phyloP scores from a whole-genome alignment of 1,139 yeast species.

The Scheffersomyces illinoinensis region DNA sequence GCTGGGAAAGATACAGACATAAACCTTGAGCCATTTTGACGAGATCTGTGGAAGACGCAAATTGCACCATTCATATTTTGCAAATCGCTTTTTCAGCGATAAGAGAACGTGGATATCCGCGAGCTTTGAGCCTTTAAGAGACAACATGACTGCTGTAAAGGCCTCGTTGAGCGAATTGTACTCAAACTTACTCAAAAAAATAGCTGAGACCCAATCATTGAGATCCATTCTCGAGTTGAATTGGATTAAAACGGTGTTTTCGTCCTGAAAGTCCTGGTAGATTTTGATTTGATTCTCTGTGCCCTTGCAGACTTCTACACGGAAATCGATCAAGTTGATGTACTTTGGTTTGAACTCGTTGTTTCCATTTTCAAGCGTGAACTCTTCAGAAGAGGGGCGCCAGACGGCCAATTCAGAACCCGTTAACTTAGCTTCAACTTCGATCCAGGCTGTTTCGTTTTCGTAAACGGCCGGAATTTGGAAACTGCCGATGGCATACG shows the following conservation, averaged over 20 bases:
- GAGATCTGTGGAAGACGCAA: slow-evolving; percentile 56
- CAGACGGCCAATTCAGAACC: slow-evolving; percentile 56
- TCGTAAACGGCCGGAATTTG: slow-evolving; percentile 21
- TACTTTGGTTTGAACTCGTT: slow-evolving; percentile 47
- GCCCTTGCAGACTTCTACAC: slow-evolving; percentile 22
- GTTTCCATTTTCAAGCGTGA: slow-evolving; percentile 20
- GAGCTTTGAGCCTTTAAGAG: slow-evolving; percentile 54
- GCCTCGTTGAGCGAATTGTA: slow-evolving; percentile 53
- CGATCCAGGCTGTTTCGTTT: slow-evolving; percentile 29
- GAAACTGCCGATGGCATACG: slow-evolving; percentile 37
- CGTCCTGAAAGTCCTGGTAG: slow-evolving; percentile 39
- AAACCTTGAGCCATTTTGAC: slow-evolving; percentile 56
- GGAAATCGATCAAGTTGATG: slow-evolving; percentile 51
- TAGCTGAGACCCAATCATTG: slow-evolving; percentile 46
- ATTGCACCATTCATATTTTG: slow-evolving; percentile 57
- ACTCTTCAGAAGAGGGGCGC: slow-evolving; percentile 33
- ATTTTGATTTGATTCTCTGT: slow-evolving; percentile 29
- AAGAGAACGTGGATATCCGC: slow-evolving; percentile 56
- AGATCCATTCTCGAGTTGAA: slow-evolving; percentile 35
- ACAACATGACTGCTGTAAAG: slow-evolving; percentile 55
- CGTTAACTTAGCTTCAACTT: slow-evolving; percentile 46
- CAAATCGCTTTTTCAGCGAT: slow-evolving; percentile 45
- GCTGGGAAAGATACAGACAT: slow-evolving; percentile 45
- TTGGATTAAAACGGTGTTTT: slow-evolving; percentile 32
- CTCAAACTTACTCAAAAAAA: slow-evolving; percentile 51